Evolutionary conservation across 257 asterid species (phyloP), one percentile per base, ranked within the genome.

Genomic region (Eucommia ulmoides): DNA sequence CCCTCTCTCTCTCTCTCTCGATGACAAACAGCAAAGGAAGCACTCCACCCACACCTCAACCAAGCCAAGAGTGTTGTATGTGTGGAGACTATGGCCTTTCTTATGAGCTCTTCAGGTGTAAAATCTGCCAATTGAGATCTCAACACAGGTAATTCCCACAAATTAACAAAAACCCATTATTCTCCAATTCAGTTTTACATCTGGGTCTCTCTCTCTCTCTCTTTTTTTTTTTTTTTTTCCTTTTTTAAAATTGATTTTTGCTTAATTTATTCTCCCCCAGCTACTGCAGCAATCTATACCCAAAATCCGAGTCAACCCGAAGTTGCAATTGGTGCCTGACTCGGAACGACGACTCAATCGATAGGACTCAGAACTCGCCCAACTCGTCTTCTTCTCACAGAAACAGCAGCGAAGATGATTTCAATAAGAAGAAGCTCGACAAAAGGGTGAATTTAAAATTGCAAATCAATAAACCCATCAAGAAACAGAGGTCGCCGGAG

Each of bases 51-150:
- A 29, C 26, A 9, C 49, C 47, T 24, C 50, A 51, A 33, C 50
- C 55, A 2, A 51, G 54, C 26, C 26, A 50, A 19, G 94, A 74
- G 56, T 84, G 94, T 49, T 84, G 93, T 65, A 84, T 84, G 94
- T 84, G 94, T 68, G 94, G 94, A 21, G 94, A 84, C 52, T 65
- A 54, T 41, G 94, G 94, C 18, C 51, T 84, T 11, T 52, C 85
- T 42, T 71, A 70, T 19, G 78, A 75, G 68, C 85, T 84, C 49
- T 75, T 84, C 80, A 56, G 61, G 10, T 84, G 94, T 64, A 63
- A 66, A 64, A 49, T 20, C 23, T 84, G 94, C 24, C 65, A 69
- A 33, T 73, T 69, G 53, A 72, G 93, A 72, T 81, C 72, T 6
- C 94, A 84, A 55, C 94, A 84, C 73, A 74, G 81, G 94, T 78